phyloP scores from a whole-genome alignment of 208 protist genomes.

The Wallacemonas sp. region DNA sequence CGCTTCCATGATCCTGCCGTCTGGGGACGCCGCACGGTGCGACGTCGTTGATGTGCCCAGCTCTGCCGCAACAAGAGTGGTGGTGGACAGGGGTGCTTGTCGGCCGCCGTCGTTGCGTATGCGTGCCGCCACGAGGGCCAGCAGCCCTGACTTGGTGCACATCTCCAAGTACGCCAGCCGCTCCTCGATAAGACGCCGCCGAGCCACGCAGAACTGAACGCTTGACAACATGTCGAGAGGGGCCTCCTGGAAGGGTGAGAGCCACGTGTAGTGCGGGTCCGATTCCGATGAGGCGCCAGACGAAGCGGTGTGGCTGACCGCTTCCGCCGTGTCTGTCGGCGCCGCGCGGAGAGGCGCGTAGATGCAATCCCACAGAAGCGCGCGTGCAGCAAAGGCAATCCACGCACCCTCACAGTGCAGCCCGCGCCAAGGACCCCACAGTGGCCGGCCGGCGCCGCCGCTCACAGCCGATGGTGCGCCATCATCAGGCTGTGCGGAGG shows the following conservation, averaged over 20 bases:
- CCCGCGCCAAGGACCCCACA: constrained; percentile 40
- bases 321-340: neutral
- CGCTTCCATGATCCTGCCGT: too few species aligned
- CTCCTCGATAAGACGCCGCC: constrained; percentile 39
- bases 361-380: constrained; percentile 64
- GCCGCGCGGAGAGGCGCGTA: constrained; percentile 24
- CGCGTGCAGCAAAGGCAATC: constrained; percentile 51
- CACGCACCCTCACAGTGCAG: constrained; percentile 79
- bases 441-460: neutral
- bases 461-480: neutral
- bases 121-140: constrained; percentile 26
- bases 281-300: neutral
- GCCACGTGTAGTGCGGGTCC: constrained; percentile 33
- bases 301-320: neutral
- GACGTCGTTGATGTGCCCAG: too few species aligned
- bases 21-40: too few species aligned
- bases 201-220: constrained; percentile 34
- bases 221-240: constrained; percentile 43
- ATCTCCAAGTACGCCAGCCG: constrained; percentile 45
- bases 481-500: neutral
- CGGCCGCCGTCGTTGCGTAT: constrained; percentile 5
- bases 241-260: constrained; percentile 66
- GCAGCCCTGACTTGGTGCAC: constrained; percentile 35
- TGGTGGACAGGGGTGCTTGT: neutral
- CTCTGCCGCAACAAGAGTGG: too few species aligned